Conservation (phyloP, 306 rosid species). For the Oxytropis ochrocephala region DNA sequence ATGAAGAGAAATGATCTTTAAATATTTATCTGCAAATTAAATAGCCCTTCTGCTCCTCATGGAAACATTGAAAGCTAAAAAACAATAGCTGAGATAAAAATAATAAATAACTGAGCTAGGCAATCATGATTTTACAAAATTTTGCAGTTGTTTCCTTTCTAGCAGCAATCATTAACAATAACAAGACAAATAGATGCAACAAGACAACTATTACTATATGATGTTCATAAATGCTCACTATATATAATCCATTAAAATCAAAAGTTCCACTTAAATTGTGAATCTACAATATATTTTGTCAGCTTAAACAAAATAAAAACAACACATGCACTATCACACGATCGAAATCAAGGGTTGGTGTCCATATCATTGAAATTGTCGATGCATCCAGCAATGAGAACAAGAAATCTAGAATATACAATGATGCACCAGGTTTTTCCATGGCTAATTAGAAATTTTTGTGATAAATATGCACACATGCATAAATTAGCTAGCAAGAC, state of each 20-base stretch:
- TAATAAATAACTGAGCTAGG: background rate
- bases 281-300: too few species aligned
- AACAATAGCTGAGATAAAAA: background rate
- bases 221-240: constrained; percentile 15
- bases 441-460: background rate
- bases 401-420: too few species aligned
- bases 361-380: too few species aligned
- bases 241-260: background rate
- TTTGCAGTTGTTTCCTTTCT: background rate
- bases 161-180: background rate
- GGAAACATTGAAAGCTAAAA: too few species aligned
- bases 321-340: too few species aligned
- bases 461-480: background rate
- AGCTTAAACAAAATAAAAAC: too few species aligned
- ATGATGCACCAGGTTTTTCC: constrained; percentile 3
- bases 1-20: background rate
- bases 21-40: background rate
- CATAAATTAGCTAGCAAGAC: background rate
- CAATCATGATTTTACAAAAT: background rate
- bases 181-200: background rate
- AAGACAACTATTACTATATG: background rate
- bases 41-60: background rate
- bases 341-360: too few species aligned
- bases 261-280: background rate
- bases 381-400: too few species aligned